Evolutionary conservation across 768 basidiomycete genomes (phyloP).

Genomic region (Lactifluus pinguis): DNA sequence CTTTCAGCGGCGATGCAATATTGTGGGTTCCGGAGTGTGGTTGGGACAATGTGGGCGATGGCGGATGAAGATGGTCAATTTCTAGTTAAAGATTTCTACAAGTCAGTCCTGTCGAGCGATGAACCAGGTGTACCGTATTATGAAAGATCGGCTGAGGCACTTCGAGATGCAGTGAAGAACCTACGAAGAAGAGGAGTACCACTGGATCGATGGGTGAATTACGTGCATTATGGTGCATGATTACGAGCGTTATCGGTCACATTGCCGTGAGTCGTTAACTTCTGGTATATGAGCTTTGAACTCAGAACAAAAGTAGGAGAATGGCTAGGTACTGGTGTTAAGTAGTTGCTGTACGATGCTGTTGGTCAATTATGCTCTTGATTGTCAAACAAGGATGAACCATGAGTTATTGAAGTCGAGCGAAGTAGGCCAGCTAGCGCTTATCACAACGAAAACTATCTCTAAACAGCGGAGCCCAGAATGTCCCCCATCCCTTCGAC

Average conservation of each 20-base stretch:
- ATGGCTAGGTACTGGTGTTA: too few species aligned
- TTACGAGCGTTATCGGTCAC: too few species aligned
- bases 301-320: too few species aligned
- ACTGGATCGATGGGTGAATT: conserved; percentile 1
- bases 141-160: not conserved
- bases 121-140: not conserved
- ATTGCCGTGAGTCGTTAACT: not conserved
- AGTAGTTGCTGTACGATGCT: too few species aligned
- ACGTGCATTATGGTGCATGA: conserved; percentile 6
- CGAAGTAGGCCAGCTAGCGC: too few species aligned
- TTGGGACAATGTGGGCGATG: conserved; percentile 15
- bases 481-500: conserved; percentile 70
- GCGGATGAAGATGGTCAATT: conserved; percentile 2
- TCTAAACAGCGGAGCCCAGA: conserved; percentile 25
- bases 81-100: not conserved
- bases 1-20: conserved; percentile 14
- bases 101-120: not conserved
- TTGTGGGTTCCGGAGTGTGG: conserved; percentile 13
- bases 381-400: too few species aligned
- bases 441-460: not conserved
- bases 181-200: not conserved
- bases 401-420: too few species aligned
- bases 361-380: too few species aligned
- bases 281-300: too few species aligned
- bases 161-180: not conserved